Base-by-base conservation (phyloP, 1,284 basidiomycete genomes). In the Apiotrichum siamense region DNA sequence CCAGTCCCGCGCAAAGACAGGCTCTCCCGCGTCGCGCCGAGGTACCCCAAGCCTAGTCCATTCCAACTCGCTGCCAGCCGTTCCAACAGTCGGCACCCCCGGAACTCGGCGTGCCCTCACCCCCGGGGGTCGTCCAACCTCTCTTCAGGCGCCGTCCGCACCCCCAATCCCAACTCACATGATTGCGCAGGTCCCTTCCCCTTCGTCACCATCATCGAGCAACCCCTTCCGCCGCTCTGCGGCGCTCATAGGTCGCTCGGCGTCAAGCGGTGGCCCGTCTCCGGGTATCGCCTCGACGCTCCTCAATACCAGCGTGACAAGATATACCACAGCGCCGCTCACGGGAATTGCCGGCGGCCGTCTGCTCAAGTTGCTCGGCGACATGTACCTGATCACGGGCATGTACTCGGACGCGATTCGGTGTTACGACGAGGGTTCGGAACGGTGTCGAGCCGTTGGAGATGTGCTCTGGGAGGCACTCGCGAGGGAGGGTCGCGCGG, bases 391-490 rank as follows among this genome's bases (percentile, higher is more conserved):
- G 24, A 76, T 96, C 20, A 81, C 88, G 10, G 92, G 92, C 17
- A 78, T 87, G 60, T 81, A 82, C 38, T 80, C 82, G 45, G 90
- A 96, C 67, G 87, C 91, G 0, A 77, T 79, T 44, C 78, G 85
- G 55, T 89, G 88, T 82, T 96, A 90, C 72, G 81, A 82, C 49
- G 90, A 96, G 73, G 86, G 89, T 7, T 74, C 88, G 9, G 79
- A 80, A 38, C 68, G 86, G 24, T 83, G 88, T 59, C 87, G 85
- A 65, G 77, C 77, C 1, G 80, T 83, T 6, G 80, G 82, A 38
- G 92, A 97, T 69, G 73, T 80, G 18, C 77, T 86, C 20, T 97
- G 92, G 92, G 85, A 92, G 67, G 91, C 87, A 0, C 83, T 86
- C 18, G 83, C 84, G 0, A 76, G 89, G 38, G 92, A 97, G 74